Conservation (phyloP, 116 monocot species). For the Posidonia oceanica region DNA sequence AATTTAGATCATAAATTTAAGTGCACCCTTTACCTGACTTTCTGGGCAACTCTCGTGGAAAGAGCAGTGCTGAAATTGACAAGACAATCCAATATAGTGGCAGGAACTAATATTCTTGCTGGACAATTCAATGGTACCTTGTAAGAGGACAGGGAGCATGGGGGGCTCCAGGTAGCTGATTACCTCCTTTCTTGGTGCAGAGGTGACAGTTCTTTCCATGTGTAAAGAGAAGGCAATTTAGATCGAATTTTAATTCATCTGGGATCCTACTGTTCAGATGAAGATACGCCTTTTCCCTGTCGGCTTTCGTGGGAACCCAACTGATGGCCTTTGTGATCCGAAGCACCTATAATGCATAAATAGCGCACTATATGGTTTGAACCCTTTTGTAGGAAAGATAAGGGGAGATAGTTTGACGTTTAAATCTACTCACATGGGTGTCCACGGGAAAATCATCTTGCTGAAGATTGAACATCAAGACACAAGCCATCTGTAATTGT, state of each 20-base stretch:
- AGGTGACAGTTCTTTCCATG: constrained; percentile 65
- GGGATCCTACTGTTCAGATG: constrained; percentile 78
- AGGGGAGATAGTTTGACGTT: background rate
- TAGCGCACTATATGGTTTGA: background rate
- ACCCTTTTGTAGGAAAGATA: background rate
- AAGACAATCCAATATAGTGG: background rate
- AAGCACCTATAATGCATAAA: constrained; percentile 39
- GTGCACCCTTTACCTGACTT: background rate
- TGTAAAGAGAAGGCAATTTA: constrained; percentile 82
- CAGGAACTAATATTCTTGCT: background rate
- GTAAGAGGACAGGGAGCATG: constrained; percentile 41
- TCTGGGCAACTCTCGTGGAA: background rate
- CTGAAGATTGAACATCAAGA: constrained; percentile 91
- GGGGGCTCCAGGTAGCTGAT: constrained; percentile 9
- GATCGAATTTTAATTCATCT: constrained; percentile 72
- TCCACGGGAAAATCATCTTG: constrained; percentile 88
- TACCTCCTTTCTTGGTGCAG: constrained; percentile 39
- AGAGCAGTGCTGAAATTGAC: background rate
- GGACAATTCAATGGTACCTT: constrained; percentile 5
- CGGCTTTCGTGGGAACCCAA: constrained; percentile 70
- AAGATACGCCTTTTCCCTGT: constrained; percentile 72
- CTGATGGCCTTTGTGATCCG: constrained; percentile 59
- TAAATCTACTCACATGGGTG: constrained; percentile 53
- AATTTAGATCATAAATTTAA: no score
- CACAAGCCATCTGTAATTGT: constrained; percentile 63